Evolutionary conservation across 2,329 filamentous ascomycete species (phyloP).

Genomic region (Phyllosticta citribraziliensis): DNA sequence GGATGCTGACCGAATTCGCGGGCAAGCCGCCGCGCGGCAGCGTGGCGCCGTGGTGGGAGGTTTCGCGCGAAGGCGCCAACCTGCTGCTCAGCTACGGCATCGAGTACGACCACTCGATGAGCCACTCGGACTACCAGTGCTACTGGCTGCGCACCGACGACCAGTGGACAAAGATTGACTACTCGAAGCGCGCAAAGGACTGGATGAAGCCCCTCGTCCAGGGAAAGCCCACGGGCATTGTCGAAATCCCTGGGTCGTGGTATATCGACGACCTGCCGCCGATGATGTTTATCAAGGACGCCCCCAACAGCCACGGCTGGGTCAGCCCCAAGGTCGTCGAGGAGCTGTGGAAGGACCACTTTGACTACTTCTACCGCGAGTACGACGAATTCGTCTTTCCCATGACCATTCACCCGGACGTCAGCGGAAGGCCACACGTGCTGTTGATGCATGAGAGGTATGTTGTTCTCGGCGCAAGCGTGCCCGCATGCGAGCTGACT

Average conservation of each 20-base stretch:
- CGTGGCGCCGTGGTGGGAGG: constrained; percentile 71
- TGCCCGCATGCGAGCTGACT: background rate
- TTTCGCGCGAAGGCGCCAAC: constrained; percentile 56
- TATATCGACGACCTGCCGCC: constrained; percentile 51
- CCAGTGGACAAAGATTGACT: constrained; percentile 59
- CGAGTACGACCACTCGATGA: constrained; percentile 61
- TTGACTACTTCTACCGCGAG: constrained; percentile 66
- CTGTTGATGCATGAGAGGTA: constrained; percentile 63
- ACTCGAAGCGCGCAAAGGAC: constrained; percentile 48
- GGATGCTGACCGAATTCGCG: constrained; percentile 59
- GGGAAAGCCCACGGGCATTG: constrained; percentile 51
- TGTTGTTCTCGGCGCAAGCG: constrained; percentile 6
- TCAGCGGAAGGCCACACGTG: constrained; percentile 56
- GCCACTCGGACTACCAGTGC: constrained; percentile 53
- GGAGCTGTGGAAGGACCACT: constrained; percentile 57
- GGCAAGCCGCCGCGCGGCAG: constrained; percentile 61
- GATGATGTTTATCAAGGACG: constrained; percentile 64
- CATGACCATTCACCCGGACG: constrained; percentile 66
- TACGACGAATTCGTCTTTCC: constrained; percentile 71
- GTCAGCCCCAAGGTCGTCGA: constrained; percentile 50
- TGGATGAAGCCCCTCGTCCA: constrained; percentile 59
- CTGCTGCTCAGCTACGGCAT: constrained; percentile 57
- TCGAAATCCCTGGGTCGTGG: constrained; percentile 58
- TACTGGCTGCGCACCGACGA: constrained; percentile 57
- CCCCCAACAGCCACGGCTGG: constrained; percentile 56